A percentile compares a stretch with the other conserved stretches of the same genome.
Evolutionary conservation across 129 eudicot species (phyloP).

Genomic region (Apium graveolens): DNA sequence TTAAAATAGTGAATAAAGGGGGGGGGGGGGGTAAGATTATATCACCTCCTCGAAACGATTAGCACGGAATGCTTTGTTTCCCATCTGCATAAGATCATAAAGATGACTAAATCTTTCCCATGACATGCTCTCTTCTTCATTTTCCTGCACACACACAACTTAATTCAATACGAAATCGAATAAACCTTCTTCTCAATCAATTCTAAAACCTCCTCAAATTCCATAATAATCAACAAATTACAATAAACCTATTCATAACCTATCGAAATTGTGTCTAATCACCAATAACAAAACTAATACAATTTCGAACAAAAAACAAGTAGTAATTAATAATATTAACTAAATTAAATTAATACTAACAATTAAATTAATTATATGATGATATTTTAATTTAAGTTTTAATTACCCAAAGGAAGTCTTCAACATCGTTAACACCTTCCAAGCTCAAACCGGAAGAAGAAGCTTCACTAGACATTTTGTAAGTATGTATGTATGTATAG

Average conservation of each 20-base stretch:
- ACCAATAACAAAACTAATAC: neutral
- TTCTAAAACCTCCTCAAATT: neutral
- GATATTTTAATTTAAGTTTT: no score
- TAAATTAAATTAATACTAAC: no score
- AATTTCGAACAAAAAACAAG: no score
- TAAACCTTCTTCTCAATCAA: neutral
- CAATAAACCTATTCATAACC: neutral
- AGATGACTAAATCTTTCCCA: slow-evolving; percentile 53
- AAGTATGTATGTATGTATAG: neutral
- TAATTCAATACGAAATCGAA: neutral
- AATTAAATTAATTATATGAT: no score
- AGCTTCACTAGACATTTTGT: slow-evolving; percentile 32
- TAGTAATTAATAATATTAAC: no score
- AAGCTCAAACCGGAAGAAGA: slow-evolving; percentile 30
- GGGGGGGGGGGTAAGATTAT: neutral
- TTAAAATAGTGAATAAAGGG: neutral
- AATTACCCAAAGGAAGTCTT: slow-evolving; percentile 68
- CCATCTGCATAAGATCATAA: slow-evolving; percentile 48
- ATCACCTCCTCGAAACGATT: slow-evolving; percentile 59
- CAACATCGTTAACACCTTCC: slow-evolving; percentile 69
- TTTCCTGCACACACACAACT: slow-evolving; percentile 37
- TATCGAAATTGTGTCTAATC: neutral
- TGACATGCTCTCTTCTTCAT: slow-evolving; percentile 50
- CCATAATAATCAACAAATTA: neutral
- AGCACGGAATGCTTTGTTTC: slow-evolving; percentile 65